These are phyloP conservation scores for Aspergillus saccharolyticus DNA, from an alignment of 495 filamentous ascomycete species.

Conservation along the genomic window DNA sequence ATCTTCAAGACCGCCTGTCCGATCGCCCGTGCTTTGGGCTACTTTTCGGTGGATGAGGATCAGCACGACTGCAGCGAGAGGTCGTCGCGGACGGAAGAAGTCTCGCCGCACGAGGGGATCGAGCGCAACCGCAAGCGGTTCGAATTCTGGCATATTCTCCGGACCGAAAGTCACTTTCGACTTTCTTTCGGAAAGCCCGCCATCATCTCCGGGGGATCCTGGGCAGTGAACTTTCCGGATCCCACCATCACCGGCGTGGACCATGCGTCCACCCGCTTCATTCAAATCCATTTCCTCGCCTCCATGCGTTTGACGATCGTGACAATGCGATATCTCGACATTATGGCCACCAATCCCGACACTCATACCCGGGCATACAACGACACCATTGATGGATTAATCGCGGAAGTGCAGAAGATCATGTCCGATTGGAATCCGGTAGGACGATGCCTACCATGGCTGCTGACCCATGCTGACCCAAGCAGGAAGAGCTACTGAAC, in stretches of 20 bases:
- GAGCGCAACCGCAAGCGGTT: slow-evolving; percentile 20
- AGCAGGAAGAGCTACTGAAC: slow-evolving; percentile 14
- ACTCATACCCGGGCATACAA: slow-evolving; percentile 3
- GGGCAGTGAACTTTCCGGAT: slow-evolving; percentile 23
- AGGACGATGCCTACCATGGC: not conserved
- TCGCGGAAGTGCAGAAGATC: slow-evolving; percentile 15
- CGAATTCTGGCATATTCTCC: slow-evolving; percentile 23
- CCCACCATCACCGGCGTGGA: slow-evolving; percentile 16
- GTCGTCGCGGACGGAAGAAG: not conserved
- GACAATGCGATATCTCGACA: slow-evolving; percentile 17
- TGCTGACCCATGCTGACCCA: not conserved
- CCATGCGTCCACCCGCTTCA: slow-evolving; percentile 13
- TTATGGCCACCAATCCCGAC: not conserved
- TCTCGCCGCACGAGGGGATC: slow-evolving; percentile 1
- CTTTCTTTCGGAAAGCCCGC: slow-evolving; percentile 18
- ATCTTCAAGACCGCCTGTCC: slow-evolving; percentile 9
- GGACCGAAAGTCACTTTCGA: slow-evolving; percentile 19
- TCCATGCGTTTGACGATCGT: slow-evolving; percentile 20
- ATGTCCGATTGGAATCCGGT: slow-evolving; percentile 18
- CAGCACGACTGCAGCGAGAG: not conserved
- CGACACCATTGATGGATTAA: slow-evolving; percentile 8
- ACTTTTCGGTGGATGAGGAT: slow-evolving; percentile 16
- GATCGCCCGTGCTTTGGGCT: slow-evolving; percentile 15
- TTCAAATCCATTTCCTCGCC: slow-evolving; percentile 24
- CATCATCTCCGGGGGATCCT: slow-evolving; percentile 14